Conservation (phyloP, 768 basidiomycete species). For the Macrolepiota fuliginosa region DNA sequence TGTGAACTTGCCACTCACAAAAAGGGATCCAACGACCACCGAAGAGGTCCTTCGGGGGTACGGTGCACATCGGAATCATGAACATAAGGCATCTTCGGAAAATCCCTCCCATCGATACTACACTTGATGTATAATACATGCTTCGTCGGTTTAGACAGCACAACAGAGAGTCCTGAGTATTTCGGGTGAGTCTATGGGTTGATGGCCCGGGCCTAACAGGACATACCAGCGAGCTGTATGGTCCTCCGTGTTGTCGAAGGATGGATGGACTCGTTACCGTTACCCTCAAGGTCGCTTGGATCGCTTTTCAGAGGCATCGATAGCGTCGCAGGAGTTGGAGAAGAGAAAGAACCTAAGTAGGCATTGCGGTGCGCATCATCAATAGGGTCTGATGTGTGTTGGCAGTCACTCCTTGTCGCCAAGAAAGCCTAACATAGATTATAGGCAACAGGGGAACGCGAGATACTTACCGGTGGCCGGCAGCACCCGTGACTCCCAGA, state of each 20-base stretch:
- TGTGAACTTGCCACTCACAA: constrained; percentile 5
- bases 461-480: no score
- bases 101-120: constrained; percentile 11
- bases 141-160: background rate
- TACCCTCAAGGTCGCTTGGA: background rate
- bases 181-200: background rate
- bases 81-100: constrained; percentile 9
- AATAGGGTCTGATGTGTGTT: background rate
- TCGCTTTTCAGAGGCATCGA: background rate
- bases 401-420: background rate
- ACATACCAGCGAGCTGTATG: background rate
- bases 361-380: background rate
- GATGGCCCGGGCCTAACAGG: background rate
- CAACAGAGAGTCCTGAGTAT: constrained; percentile 9
- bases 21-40: constrained; percentile 14
- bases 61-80: constrained; percentile 3
- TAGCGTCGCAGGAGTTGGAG: background rate
- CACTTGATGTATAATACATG: constrained; percentile 12
- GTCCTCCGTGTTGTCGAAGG: background rate
- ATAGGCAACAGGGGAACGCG: no score
- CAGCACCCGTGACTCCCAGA: no score
- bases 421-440: no score
- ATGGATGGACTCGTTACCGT: background rate
- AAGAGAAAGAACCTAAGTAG: background rate
- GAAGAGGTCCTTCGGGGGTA: background rate